Conservation (phyloP, 2,329 filamentous ascomycete genomes). For the Penicillium sp. region DNA sequence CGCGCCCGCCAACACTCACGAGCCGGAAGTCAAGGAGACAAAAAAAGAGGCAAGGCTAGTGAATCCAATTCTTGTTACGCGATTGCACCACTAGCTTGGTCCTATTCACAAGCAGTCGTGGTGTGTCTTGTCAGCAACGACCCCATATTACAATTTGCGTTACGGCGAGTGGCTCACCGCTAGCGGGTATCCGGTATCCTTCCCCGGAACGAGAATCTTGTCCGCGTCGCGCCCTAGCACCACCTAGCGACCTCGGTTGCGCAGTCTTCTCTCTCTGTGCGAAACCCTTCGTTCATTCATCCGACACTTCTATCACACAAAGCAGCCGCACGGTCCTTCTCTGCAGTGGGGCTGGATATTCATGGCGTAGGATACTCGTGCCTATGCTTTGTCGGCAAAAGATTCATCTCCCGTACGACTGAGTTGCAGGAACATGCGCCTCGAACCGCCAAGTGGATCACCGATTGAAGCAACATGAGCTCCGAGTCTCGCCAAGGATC, state of each 20-base stretch:
- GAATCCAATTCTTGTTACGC: neutral
- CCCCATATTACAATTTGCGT: constrained; percentile 17
- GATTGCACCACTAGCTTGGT: neutral
- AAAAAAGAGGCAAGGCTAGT: neutral
- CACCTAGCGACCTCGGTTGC: constrained; percentile 1
- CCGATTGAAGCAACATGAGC: constrained; percentile 31
- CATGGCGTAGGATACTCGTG: constrained; percentile 16
- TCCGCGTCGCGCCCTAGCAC: neutral
- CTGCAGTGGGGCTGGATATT: constrained; percentile 6
- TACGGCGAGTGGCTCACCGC: constrained; percentile 18
- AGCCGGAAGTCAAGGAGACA: neutral
- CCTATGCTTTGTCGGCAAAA: constrained; percentile 29
- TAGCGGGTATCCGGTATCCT: constrained; percentile 12
- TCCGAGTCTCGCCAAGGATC: constrained; percentile 32
- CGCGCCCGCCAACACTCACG: neutral
- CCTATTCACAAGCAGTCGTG: neutral
- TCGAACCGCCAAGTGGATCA: constrained; percentile 24
- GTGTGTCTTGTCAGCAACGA: neutral
- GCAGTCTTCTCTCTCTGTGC: neutral
- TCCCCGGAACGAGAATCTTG: constrained; percentile 15
- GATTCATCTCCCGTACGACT: constrained; percentile 25
- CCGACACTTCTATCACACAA: neutral
- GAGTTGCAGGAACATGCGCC: constrained; percentile 30
- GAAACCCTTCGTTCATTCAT: neutral
- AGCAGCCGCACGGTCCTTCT: constrained; percentile 1